Evolutionary conservation across 2,329 filamentous ascomycete species (phyloP).

Genomic region (Ophiostoma montium): DNA sequence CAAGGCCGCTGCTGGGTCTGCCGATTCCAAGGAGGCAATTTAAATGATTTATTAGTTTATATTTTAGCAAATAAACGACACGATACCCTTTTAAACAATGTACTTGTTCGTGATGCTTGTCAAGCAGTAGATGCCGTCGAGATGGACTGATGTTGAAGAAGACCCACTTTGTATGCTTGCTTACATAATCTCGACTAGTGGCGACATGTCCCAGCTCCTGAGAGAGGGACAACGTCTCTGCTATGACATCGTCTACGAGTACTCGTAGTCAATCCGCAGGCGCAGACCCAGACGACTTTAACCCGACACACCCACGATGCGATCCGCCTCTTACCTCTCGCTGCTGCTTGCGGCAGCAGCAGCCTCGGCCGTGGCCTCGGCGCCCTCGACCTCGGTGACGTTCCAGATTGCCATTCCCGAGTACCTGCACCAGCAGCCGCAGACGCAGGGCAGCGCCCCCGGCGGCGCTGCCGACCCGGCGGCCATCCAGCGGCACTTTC

Average conservation of each 20-base stretch:
- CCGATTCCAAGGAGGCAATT: slow-evolving; percentile 14
- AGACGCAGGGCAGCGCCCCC: background rate
- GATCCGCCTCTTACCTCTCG: background rate
- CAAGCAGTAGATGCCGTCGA: too few relatives aligned
- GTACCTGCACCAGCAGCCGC: background rate
- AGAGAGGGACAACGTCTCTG: too few relatives aligned
- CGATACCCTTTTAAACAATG: too few relatives aligned
- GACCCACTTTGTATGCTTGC: too few relatives aligned
- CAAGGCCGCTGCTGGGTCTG: slow-evolving; percentile 38
- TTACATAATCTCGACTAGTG: background rate
- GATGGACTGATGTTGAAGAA: background rate
- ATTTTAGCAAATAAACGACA: too few relatives aligned
- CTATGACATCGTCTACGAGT: background rate
- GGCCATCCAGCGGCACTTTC: background rate
- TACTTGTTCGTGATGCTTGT: too few relatives aligned
- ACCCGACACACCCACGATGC: slow-evolving; percentile 5
- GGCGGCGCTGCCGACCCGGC: too few relatives aligned
- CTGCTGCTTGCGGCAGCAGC: slow-evolving; percentile 7
- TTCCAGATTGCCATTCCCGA: slow-evolving; percentile 10
- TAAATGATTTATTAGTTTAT: too few relatives aligned
- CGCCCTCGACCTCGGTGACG: slow-evolving; percentile 6
- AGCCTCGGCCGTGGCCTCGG: background rate
- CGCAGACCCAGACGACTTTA: background rate
- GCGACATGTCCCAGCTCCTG: background rate
- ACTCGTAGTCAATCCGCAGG: background rate